Conservation (phyloP, 2,329 filamentous ascomycete species). For the Aspergillus tanneri region DNA sequence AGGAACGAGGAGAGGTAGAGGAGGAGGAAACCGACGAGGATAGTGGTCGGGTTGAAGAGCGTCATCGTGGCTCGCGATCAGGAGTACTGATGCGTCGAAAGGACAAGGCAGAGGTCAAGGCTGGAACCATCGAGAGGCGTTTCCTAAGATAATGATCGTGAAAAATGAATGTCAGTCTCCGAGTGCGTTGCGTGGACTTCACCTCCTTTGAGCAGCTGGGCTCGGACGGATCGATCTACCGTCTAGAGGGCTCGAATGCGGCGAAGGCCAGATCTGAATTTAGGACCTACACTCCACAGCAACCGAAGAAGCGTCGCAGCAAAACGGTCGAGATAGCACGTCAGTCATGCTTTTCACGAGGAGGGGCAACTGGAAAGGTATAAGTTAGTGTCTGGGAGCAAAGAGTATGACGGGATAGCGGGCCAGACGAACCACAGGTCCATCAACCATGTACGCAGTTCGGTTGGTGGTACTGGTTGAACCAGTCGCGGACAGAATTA, state of each 20-base stretch:
- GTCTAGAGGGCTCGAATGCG: conserved; percentile 5
- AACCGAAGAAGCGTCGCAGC: conserved; percentile 13
- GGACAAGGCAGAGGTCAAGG: conserved; percentile 12
- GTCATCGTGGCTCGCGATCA: conserved; percentile 45
- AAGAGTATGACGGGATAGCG: neutral
- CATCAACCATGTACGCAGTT: conserved; percentile 4
- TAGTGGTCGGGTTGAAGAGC: conserved; percentile 66
- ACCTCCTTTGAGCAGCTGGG: neutral
- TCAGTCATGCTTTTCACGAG: conserved; percentile 20
- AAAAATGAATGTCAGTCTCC: neutral
- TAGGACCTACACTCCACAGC: conserved; percentile 20
- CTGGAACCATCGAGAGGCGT: conserved; percentile 23
- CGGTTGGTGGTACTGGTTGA: conserved; percentile 10
- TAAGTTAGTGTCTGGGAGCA: neutral
- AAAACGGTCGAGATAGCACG: conserved; percentile 13
- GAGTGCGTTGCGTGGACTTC: neutral
- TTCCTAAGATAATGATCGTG: neutral
- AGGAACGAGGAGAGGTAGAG: conserved; percentile 90
- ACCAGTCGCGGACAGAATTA: conserved; percentile 12
- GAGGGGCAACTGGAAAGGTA: neutral
- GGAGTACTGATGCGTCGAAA: conserved; percentile 31
- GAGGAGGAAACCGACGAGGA: conserved; percentile 81
- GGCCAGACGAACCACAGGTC: conserved; percentile 17
- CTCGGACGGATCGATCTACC: neutral
- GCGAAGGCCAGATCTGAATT: conserved; percentile 24